These are phyloP conservation scores for Atkinsonella hypoxylon DNA, from an alignment of 2,329 filamentous ascomycete species.

Conservation along the genomic window DNA sequence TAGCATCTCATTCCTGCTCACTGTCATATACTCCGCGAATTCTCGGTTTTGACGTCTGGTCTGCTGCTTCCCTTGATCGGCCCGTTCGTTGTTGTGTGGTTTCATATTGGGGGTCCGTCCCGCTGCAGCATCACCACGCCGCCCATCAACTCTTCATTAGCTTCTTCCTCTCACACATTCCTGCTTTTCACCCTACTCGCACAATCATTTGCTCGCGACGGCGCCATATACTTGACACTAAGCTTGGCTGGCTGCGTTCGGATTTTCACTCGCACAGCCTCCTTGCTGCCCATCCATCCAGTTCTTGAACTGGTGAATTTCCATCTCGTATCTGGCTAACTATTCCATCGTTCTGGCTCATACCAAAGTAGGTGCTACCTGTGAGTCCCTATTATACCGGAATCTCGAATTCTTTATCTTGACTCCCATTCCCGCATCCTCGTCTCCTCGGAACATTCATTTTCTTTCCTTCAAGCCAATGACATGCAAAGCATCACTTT, in stretches of 20 bases:
- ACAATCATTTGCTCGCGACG: not conserved
- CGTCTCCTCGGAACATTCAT: not conserved
- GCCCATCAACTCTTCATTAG: not conserved
- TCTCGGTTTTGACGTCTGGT: constrained; percentile 1
- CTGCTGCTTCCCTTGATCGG: constrained; percentile 2
- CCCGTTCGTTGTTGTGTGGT: not conserved
- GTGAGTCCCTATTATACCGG: not conserved
- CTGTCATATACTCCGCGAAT: not conserved
- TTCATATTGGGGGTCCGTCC: not conserved
- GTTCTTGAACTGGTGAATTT: not conserved
- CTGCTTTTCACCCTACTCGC: not conserved
- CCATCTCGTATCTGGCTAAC: not conserved
- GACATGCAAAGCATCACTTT: constrained; percentile 40
- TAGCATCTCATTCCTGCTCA: not conserved
- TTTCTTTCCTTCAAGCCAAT: constrained; percentile 13
- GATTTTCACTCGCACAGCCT: not conserved
- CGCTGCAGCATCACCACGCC: not conserved
- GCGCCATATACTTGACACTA: not conserved
- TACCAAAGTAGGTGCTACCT: not conserved
- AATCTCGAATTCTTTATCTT: not conserved
- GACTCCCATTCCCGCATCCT: not conserved
- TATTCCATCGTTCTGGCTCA: not conserved
- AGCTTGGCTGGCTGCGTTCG: not conserved
- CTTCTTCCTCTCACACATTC: not conserved
- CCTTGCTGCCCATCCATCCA: not conserved